These are phyloP conservation scores for Tetrahymena elliotti DNA, from an alignment of 73 alveolate species.

Conservation along the genomic window DNA sequence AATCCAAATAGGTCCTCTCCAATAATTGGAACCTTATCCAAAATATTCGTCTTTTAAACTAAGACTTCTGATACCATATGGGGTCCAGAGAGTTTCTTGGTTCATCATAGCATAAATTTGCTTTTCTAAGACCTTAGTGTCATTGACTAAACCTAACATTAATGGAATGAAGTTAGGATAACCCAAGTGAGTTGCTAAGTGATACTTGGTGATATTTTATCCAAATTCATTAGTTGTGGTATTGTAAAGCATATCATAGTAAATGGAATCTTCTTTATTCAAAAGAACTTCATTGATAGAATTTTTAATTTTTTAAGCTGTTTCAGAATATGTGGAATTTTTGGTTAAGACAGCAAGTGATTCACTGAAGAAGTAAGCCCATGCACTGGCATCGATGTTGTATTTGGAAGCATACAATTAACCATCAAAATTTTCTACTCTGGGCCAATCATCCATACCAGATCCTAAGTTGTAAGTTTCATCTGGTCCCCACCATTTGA, in stretches of 20 bases:
- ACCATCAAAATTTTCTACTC: constrained; percentile 3
- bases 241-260: not conserved
- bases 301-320: not conserved
- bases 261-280: not conserved
- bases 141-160: constrained; percentile 65
- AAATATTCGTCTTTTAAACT: constrained; percentile 68
- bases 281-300: not conserved
- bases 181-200: constrained; percentile 87
- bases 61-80: constrained; percentile 82
- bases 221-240: not conserved
- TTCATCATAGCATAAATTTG: constrained; percentile 15
- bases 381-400: constrained; percentile 34
- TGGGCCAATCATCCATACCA: constrained; percentile 48
- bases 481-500: constrained; percentile 46
- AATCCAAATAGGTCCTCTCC: constrained; percentile 96
- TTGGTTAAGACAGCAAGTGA: not conserved
- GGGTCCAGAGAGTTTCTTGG: constrained; percentile 57
- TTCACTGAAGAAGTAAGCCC: constrained; percentile 35
- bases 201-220: constrained; percentile 44
- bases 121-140: constrained; percentile 39
- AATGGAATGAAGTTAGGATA: constrained; percentile 89
- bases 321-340: not conserved
- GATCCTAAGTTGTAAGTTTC: constrained; percentile 30
- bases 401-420: constrained; percentile 14
- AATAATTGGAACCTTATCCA: constrained; percentile 84